Conservation (phyloP, 768 basidiomycete species). For the Candolleomyces aberdarensis region DNA sequence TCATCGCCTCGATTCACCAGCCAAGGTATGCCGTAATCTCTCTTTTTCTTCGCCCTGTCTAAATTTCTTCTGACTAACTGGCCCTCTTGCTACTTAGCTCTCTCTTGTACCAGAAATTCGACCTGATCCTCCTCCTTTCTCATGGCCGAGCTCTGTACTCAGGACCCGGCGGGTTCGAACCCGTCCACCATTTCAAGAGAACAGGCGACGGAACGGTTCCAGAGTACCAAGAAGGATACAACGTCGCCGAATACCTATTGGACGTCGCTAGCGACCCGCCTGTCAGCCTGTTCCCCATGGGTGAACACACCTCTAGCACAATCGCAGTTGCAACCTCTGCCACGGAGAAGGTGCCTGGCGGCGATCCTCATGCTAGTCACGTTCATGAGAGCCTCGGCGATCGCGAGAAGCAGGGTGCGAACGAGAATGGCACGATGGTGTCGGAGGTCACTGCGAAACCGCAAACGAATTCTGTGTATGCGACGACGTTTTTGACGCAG, state of each 20-base stretch:
- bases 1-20: slow-evolving; percentile 87
- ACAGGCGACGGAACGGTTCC: slow-evolving; percentile 36
- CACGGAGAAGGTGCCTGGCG: not conserved
- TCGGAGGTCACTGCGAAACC: not conserved
- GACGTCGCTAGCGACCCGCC: slow-evolving; percentile 78
- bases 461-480: slow-evolving; percentile 37
- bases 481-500: slow-evolving; percentile 87
- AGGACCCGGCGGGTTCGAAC: slow-evolving; percentile 70
- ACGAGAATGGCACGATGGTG: no score
- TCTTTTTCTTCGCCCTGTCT: not conserved
- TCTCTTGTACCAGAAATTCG: slow-evolving; percentile 82
- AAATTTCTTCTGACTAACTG: not conserved
- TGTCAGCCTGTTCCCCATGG: slow-evolving; percentile 38
- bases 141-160: slow-evolving; percentile 77
- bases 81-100: slow-evolving; percentile 42
- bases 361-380: not conserved
- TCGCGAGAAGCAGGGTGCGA: not conserved
- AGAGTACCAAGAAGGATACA: slow-evolving; percentile 76
- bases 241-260: slow-evolving; percentile 88
- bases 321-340: not conserved
- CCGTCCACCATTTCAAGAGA: slow-evolving; percentile 62
- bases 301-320: slow-evolving; percentile 5
- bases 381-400: not conserved
- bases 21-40: slow-evolving; percentile 51
- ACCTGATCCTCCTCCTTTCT: slow-evolving; percentile 74